phyloP scores from a whole-genome alignment of 345 rosid species.

The Lepidium sativum region DNA sequence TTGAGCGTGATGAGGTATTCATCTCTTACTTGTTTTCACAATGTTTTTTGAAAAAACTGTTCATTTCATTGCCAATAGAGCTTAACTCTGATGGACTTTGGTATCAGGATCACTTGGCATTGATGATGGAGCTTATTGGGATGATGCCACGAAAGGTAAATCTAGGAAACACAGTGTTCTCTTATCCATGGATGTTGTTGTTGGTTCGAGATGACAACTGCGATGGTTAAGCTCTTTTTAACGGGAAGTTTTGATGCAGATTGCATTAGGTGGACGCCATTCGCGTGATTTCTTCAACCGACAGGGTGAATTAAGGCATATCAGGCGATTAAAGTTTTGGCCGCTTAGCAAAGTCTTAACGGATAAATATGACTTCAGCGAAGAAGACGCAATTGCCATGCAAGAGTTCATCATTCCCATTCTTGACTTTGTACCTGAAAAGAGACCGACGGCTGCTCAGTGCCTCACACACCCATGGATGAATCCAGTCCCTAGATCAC shows the following conservation, averaged over 20 bases:
- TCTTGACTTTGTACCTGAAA: constrained; percentile 74
- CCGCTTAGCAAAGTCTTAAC: constrained; percentile 58
- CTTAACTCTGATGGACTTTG: not conserved
- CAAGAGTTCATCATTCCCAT: constrained; percentile 72
- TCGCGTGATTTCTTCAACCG: constrained; percentile 80
- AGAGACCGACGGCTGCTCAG: constrained; percentile 78
- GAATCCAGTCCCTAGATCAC: constrained; percentile 42
- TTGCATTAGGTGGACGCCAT: constrained; percentile 73
- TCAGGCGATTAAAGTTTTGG: constrained; percentile 72
- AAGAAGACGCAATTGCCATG: constrained; percentile 70
- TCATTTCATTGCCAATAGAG: not conserved
- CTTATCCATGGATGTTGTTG: not conserved
- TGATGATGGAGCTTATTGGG: constrained; percentile 96
- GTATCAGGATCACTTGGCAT: constrained; percentile 88
- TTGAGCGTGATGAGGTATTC: constrained; percentile 76
- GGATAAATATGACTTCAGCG: constrained; percentile 72
- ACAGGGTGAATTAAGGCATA: constrained; percentile 78
- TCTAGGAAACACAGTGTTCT: not conserved
- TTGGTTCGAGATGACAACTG: not conserved
- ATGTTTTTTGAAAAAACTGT: not conserved
- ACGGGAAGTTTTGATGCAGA: constrained; percentile 28
- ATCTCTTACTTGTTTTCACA: not conserved
- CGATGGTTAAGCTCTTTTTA: not conserved
- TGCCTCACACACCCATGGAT: constrained; percentile 83
- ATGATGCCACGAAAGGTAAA: constrained; percentile 84